Percentiles rank a stretch among this genome's conserved stretches.
Conservation (phyloP, 495 filamentous ascomycete genomes). For the Talaromyces nanjingensis region DNA sequence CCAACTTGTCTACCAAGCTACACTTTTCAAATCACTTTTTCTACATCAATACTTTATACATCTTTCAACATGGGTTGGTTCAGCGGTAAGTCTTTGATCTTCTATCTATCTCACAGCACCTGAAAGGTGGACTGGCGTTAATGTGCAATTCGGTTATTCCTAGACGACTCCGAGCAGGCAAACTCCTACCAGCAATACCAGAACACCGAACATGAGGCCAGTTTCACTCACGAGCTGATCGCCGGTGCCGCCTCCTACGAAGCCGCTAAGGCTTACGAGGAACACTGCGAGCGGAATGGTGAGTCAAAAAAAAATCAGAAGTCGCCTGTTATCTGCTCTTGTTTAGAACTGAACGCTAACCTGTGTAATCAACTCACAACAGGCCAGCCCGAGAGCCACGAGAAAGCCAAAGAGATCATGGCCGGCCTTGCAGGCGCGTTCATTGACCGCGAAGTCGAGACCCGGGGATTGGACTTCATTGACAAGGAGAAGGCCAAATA, state of each 20-base stretch:
- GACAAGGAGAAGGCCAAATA: conserved; percentile 63
- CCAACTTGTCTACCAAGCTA: background rate
- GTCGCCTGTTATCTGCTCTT: background rate
- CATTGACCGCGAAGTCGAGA: conserved; percentile 66
- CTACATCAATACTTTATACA: background rate
- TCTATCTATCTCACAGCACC: background rate
- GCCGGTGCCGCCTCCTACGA: conserved; percentile 67
- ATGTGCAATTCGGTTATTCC: background rate
- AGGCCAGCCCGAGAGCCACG: conserved; percentile 59
- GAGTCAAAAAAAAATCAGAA: conserved; percentile 6
- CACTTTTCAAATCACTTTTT: background rate
- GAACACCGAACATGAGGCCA: conserved; percentile 42
- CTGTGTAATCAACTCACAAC: conserved; percentile 1
- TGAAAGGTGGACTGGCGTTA: background rate
- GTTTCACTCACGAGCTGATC: conserved; percentile 59
- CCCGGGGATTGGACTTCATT: conserved; percentile 60
- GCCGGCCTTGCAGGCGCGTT: conserved; percentile 63
- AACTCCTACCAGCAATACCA: conserved; percentile 46
- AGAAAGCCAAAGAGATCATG: conserved; percentile 64
- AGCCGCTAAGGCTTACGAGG: conserved; percentile 66
- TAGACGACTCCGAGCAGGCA: conserved; percentile 20
- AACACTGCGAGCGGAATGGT: conserved; percentile 57
- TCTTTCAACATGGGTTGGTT: conserved; percentile 19
- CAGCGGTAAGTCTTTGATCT: conserved; percentile 12
- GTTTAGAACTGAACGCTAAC: background rate